Evolutionary conservation across 371 early-diverging fungal species (phyloP).

Genomic region (Fennellomyces sp.): DNA sequence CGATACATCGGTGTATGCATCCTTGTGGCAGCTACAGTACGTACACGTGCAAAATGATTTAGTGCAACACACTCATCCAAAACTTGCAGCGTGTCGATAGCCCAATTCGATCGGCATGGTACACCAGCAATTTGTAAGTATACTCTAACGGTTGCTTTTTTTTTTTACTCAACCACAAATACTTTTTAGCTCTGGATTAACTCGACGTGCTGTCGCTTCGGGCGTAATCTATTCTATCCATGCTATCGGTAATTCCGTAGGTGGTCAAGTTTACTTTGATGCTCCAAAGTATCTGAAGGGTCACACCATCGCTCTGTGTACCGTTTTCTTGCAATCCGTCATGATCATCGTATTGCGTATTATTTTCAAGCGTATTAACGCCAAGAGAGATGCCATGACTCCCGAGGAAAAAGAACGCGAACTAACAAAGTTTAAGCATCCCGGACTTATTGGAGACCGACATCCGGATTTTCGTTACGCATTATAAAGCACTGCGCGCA

Average conservation of each 20-base stretch:
- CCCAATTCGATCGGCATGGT: constrained; percentile 37
- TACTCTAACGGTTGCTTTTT: constrained; percentile 15
- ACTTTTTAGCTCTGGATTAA: constrained; percentile 22
- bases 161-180: background rate
- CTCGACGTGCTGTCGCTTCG: constrained; percentile 25
- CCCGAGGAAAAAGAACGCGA: background rate
- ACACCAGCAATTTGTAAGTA: constrained; percentile 28
- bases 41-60: background rate
- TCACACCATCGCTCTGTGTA: background rate
- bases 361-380: constrained; percentile 7
- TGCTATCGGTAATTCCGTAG: background rate
- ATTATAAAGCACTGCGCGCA: too few relatives aligned
- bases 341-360: background rate
- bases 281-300: background rate
- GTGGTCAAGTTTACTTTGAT: background rate
- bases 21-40: constrained; percentile 18
- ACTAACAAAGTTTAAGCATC: background rate
- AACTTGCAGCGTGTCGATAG: constrained; percentile 24
- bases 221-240: background rate
- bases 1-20: constrained; percentile 27
- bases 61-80: too few relatives aligned
- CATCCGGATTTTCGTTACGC: constrained; percentile 8
- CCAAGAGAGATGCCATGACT: background rate
- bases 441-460: background rate
- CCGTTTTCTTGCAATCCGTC: background rate